Conservation (phyloP, 129 eudicot genomes). For the carrot (Daucus carota) region DNA sequence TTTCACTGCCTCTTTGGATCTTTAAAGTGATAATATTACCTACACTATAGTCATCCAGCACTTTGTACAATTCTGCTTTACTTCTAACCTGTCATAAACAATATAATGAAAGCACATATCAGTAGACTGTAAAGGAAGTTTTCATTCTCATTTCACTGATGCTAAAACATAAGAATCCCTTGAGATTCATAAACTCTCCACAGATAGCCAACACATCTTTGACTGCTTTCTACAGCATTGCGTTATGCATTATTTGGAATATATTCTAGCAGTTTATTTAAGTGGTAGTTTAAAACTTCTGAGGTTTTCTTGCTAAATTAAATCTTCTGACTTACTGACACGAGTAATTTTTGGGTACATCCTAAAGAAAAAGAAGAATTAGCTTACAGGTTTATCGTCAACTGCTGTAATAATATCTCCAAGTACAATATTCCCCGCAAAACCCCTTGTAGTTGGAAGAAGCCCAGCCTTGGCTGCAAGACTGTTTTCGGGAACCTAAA, state of each 20-base stretch:
- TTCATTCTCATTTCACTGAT: background rate
- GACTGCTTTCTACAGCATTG: background rate
- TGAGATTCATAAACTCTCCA: background rate
- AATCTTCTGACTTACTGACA: background rate
- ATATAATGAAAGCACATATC: conserved; percentile 6
- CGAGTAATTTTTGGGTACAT: background rate
- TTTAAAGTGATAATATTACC: conserved; percentile 70
- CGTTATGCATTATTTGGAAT: background rate
- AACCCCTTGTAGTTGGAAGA: conserved; percentile 83
- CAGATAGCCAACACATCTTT: background rate
- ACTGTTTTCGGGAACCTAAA: conserved; percentile 82
- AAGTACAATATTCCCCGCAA: conserved; percentile 88
- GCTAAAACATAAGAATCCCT: background rate
- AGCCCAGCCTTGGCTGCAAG: conserved; percentile 82
- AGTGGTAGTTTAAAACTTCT: background rate
- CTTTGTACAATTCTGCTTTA: conserved; percentile 69
- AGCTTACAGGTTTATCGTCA: conserved; percentile 71
- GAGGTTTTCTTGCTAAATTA: no score
- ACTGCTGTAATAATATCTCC: conserved; percentile 81
- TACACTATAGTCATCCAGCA: conserved; percentile 65
- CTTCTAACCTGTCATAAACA: conserved; percentile 59
- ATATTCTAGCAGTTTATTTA: background rate
- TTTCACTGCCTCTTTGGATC: conserved; percentile 62
- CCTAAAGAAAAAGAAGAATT: conserved; percentile 1
- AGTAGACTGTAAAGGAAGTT: background rate